Evolutionary conservation across 2,329 filamentous ascomycete species (phyloP), one percentile per base, ranked within the genome.

Genomic region (Xylariaceae sp.): DNA sequence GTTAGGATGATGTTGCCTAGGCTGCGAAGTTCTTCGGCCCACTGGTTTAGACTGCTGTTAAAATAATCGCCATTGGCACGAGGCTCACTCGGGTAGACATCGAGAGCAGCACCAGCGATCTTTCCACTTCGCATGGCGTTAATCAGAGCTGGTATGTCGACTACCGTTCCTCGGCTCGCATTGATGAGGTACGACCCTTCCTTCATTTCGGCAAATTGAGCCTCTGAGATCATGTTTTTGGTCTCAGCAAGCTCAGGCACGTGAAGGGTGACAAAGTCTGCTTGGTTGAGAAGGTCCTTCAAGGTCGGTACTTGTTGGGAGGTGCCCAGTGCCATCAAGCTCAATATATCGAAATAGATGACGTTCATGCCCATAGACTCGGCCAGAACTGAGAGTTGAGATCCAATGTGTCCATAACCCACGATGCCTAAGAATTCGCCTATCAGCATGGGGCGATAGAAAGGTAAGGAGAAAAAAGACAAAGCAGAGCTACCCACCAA

Each of bases 321-420:
- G 8, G 88, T 95, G 53, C 94, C 94, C 70, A 99, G 76, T 44
- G 88, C 88, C 94, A 99, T 99, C 64, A 97, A 80, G 64, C 91
- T 95, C 60, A 96, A 74, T 5, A 96, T 85, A 72, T 99, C 94
- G 72, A 95, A 97, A 79, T 96, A 99, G 66, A 97, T 91, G 67
- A 99, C 94, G 12, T 81, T 85, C 92, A 99, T 96, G 48, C 94
- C 94, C 91, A 99, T 96, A 29, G 92, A 85, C 73, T 99, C 94
- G 31, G 94, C 91, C 60, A 99, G 78, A 42, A 99, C 94, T 0
- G 91, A 97, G 60, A 99, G 77, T 73, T 99, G 94, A 50, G 90
- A 91, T 59, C 94, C 94, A 69, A 99, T 97, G 70, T 99, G 94
- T 59, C 94, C 94, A 68, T 99, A 99, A 32, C 94, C 94, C 62